Conservation (phyloP, 78 protist species). For the Dictyostelium citrinum region DNA sequence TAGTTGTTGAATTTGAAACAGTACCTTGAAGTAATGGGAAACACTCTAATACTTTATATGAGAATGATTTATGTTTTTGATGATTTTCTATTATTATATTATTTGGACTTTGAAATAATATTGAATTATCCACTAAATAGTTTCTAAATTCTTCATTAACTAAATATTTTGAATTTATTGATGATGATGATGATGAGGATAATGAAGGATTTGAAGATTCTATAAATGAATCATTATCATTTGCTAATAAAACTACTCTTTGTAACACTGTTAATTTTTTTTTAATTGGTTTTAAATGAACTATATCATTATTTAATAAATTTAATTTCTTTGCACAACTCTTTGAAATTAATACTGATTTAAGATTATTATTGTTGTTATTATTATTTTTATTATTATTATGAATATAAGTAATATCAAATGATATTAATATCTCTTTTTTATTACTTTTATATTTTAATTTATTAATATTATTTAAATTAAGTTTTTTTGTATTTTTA, state of each 20-base stretch:
- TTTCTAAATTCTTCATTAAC: conserved; percentile 38
- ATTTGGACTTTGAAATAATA: not conserved
- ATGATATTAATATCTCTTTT: not conserved
- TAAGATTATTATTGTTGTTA: not conserved
- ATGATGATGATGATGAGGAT: not conserved
- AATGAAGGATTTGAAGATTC: not conserved
- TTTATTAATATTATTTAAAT: not conserved
- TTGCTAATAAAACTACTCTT: conserved; percentile 33
- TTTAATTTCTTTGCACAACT: not conserved
- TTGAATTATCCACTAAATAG: not conserved
- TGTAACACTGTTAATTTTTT: conserved; percentile 13
- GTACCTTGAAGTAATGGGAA: conserved; percentile 61
- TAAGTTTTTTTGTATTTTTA: not conserved
- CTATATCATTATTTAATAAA: not conserved
- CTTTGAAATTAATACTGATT: not conserved
- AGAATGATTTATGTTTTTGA: not conserved
- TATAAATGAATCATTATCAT: conserved; percentile 37
- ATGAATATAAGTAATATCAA: not conserved
- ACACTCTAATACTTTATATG: conserved; percentile 34
- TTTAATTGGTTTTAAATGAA: conserved; percentile 6
- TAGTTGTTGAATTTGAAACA: not conserved
- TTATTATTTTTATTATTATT: not conserved
- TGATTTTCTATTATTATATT: not conserved
- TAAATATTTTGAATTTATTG: conserved; percentile 19
- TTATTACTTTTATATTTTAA: not conserved